Evolutionary conservation across 805 yeast genomes (phyloP).

Genomic region (Lipomyces mesembrius): DNA sequence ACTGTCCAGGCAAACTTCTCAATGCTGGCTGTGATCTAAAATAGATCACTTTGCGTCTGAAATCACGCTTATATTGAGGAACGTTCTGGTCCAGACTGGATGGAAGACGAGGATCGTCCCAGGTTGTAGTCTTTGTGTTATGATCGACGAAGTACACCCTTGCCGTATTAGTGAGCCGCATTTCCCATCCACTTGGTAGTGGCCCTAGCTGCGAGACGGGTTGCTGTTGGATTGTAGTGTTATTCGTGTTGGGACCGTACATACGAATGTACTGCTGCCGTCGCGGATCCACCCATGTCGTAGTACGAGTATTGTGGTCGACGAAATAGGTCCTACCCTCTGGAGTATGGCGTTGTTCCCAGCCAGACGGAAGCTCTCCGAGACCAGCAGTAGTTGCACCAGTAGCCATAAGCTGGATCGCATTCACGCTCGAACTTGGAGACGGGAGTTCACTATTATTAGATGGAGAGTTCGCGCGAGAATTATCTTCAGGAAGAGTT

Average conservation of each 20-base stretch:
- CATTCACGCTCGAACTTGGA: conserved; percentile 43
- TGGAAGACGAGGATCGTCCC: conserved; percentile 99
- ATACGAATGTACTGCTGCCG: conserved; percentile 97
- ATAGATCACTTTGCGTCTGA: conserved; percentile 94
- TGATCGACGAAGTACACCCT: conserved; percentile 98
- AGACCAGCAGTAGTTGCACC: conserved; percentile 94
- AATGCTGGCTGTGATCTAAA: conserved; percentile 98
- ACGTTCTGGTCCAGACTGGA: conserved; percentile 96
- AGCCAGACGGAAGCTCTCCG: conserved; percentile 97
- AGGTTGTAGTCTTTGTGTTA: conserved; percentile 97
- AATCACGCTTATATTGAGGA: conserved; percentile 98
- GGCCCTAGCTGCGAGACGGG: conserved; percentile 98
- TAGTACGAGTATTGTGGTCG: conserved; percentile 98
- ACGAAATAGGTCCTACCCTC: conserved; percentile 98
- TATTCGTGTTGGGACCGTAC: conserved; percentile 64
- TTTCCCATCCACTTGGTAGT: conserved; percentile 98
- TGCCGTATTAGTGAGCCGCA: conserved; percentile 98
- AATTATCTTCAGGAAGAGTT: conserved; percentile 75
- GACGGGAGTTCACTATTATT: conserved; percentile 15
- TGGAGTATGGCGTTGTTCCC: conserved; percentile 98
- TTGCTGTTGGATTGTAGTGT: conserved; percentile 94
- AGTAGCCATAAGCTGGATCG: conserved; percentile 59
- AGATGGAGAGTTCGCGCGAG: conserved; percentile 47
- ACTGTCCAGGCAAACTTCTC: conserved; percentile 96
- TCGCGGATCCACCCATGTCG: conserved; percentile 99